phyloP scores from a whole-genome alignment of 352 stramenopile genomes.

The Phytophthora citricola region DNA sequence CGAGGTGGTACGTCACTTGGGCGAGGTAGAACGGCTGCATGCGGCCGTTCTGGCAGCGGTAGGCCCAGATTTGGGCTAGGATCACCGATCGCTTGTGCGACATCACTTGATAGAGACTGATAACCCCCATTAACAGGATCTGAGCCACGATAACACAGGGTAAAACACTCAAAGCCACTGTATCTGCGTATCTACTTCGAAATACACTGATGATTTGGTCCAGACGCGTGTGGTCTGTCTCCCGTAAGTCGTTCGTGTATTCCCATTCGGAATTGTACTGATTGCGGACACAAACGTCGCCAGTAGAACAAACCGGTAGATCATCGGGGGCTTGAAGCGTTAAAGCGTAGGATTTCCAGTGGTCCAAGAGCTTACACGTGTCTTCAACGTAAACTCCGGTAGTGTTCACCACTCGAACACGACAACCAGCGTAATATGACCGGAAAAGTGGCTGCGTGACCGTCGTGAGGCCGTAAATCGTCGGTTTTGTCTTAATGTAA shows the following conservation, averaged over 20 bases:
- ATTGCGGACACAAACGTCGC: conserved; percentile 32
- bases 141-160: conserved; percentile 23
- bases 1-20: conserved; percentile 36
- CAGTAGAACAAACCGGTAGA: conserved; percentile 30
- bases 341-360: conserved; percentile 28
- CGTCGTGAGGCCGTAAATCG: conserved; percentile 17
- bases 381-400: conserved; percentile 35
- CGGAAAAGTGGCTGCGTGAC: conserved; percentile 34
- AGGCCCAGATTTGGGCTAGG: conserved; percentile 31
- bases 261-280: conserved; percentile 30
- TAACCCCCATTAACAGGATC: conserved; percentile 33
- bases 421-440: conserved; percentile 30
- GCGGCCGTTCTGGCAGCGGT: conserved; percentile 33
- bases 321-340: conserved; percentile 29
- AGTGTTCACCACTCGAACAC: conserved; percentile 30
- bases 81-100: conserved; percentile 30
- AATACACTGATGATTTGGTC: conserved; percentile 35
- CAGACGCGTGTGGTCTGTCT: conserved; percentile 12
- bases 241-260: conserved; percentile 14
- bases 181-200: conserved; percentile 35
- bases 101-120: conserved; percentile 37
- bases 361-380: conserved; percentile 21
- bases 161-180: conserved; percentile 21
- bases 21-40: conserved; percentile 40
- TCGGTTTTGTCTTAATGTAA: conserved; percentile 28